Evolutionary conservation across 768 basidiomycete genomes (phyloP).

Genomic region (Gloeopeniophorella convolvens): DNA sequence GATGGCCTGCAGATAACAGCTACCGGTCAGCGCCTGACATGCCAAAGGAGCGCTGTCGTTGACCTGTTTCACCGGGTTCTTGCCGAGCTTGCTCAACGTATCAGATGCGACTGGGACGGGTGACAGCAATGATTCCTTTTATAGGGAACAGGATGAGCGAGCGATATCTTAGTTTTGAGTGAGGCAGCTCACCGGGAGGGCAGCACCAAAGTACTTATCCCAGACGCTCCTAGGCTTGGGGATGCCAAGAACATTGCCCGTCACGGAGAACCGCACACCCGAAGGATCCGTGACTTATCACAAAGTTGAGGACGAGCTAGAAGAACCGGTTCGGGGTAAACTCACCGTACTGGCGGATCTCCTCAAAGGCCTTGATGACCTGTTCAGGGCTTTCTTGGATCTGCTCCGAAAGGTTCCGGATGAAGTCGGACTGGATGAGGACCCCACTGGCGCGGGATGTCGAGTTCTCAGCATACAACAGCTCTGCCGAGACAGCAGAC

Average conservation of each 20-base stretch:
- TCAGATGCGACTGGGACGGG: conserved; percentile 62
- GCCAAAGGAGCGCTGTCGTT: too few species aligned
- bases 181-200: conserved; percentile 45
- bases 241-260: conserved; percentile 75
- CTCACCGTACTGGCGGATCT: conserved; percentile 63
- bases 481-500: conserved; percentile 57
- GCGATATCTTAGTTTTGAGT: background rate
- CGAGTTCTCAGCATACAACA: conserved; percentile 63
- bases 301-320: background rate
- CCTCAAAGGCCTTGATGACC: conserved; percentile 69
- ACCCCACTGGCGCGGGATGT: conserved; percentile 63
- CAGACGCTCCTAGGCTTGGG: conserved; percentile 68
- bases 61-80: conserved; percentile 68
- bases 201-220: conserved; percentile 58
- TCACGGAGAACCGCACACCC: conserved; percentile 81
- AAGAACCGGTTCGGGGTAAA: conserved; percentile 13
- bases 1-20: too few species aligned
- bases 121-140: conserved; percentile 46
- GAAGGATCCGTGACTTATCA: conserved; percentile 76
- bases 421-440: conserved; percentile 69
- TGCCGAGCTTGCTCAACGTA: conserved; percentile 71
- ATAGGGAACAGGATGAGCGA: conserved; percentile 1
- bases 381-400: conserved; percentile 67
- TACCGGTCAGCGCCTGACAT: too few species aligned
- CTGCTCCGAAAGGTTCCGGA: conserved; percentile 64